Base-by-base conservation (phyloP, 306 rosid genomes). In the Carpinus viminea region DNA sequence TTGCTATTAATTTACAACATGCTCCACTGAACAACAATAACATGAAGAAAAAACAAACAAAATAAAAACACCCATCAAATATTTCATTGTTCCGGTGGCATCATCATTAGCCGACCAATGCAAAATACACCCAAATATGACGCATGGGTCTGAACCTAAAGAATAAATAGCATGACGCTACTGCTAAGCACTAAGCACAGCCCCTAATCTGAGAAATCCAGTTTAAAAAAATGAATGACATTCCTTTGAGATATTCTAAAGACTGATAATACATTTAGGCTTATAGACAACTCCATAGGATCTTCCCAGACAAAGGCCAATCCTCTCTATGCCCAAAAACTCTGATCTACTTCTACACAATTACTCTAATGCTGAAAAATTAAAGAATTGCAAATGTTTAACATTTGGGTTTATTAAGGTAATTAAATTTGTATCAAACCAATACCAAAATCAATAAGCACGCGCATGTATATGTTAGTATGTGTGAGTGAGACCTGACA, bases 401-500 rank as follows among this genome's bases (percentile, higher is more conserved):
- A 48, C 52, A 11, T 2, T 2, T 48, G 52, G 52, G 52, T 48
- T 10, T 12, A 48, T 48, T 48, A 11, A 48, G 11, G 52, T 12
- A 3, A 57, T 21, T 10, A 70, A 46, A 47, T 69, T 65, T 47
- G 18, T 7, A 55, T 17, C 15, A 18, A 4, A 56, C 9, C 4
- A 26, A 31, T 36, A 17, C 5, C 47, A 12, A 56, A 41, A 78
- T 24, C 9, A 46, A 45, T 11, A 17, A 5, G 6, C 2, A 57
- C 28, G 52, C 9, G 11, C 10, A 55, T 1, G 26, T 0, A 20
- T n/a, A n/a, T 0, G 31, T 10, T 48, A 9, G 52, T 2, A 48
- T 57, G 31, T 15, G 68, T 15, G 68, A 61, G 41, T 46, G 8
- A 28, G 38, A 93, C 99, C 98, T 95, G 97, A 75, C 99, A 95